phyloP scores from a whole-genome alignment of 495 filamentous ascomycete species.

The Tricharina praecox region DNA sequence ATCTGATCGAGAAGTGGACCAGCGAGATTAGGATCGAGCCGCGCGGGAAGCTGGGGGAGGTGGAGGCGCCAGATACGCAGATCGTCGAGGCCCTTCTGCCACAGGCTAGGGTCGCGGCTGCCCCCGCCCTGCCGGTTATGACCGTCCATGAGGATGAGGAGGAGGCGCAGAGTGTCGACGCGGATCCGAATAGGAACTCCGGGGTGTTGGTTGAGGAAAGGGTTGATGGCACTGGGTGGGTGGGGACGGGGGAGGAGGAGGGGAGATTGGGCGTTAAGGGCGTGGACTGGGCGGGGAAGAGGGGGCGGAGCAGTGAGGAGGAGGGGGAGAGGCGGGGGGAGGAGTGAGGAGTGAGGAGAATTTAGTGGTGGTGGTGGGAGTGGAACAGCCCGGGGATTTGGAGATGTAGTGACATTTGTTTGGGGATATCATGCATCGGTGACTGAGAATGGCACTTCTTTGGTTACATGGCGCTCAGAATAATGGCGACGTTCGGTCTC shows the following conservation, averaged over 20 bases:
- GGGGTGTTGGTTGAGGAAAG: constrained; percentile 36
- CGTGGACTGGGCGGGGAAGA: neutral
- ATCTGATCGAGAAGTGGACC: constrained; percentile 33
- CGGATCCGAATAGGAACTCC: constrained; percentile 17
- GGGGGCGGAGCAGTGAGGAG: neutral
- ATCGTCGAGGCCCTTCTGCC: neutral
- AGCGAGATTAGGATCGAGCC: constrained; percentile 18
- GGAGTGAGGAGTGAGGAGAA: neutral
- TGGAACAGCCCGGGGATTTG: no score
- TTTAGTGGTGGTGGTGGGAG: no score
- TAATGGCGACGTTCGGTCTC: no score
- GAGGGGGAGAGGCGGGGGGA: neutral
- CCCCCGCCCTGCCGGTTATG: neutral
- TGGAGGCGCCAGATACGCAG: constrained; percentile 8
- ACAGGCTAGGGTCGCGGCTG: neutral
- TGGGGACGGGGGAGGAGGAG: constrained; percentile 6
- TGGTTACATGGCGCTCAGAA: no score
- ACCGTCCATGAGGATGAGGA: neutral
- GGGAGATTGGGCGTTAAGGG: neutral
- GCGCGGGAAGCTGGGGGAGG: neutral
- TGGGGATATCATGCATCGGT: no score
- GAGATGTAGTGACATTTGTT: no score
- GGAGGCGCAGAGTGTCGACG: constrained; percentile 18
- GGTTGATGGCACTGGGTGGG: constrained; percentile 19
- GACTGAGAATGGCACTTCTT: no score